Conservation (phyloP, 768 basidiomycete species). For the Steccherinum ochraceum region DNA sequence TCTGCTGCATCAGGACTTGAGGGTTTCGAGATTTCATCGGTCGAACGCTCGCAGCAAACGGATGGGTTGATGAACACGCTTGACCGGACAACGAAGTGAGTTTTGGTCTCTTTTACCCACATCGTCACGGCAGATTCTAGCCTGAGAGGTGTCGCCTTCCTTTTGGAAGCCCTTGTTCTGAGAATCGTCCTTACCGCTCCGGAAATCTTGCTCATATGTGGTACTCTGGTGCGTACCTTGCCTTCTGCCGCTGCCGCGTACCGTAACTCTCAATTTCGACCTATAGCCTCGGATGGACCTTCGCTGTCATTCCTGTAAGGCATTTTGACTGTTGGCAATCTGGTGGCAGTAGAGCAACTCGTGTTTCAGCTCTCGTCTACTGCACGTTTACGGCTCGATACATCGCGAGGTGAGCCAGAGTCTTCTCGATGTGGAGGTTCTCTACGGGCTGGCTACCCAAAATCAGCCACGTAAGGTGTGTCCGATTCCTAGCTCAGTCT, state of each 20-base stretch:
- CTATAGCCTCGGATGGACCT: conserved; percentile 97
- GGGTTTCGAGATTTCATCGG: too few relatives aligned
- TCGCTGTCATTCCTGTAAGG: conserved; percentile 91
- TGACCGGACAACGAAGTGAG: conserved; percentile 94
- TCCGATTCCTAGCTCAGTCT: background rate
- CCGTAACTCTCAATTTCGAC: conserved; percentile 43
- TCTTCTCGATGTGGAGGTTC: conserved; percentile 92
- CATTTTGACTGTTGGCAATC: conserved; percentile 95
- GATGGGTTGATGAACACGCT: conserved; percentile 95
- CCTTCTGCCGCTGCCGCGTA: background rate
- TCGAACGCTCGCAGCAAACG: conserved; percentile 90
- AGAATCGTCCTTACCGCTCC: conserved; percentile 93
- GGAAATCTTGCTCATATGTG: conserved; percentile 95
- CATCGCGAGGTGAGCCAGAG: conserved; percentile 97
- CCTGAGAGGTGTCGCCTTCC: conserved; percentile 88
- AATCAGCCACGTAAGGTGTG: conserved; percentile 63
- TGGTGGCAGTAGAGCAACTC: conserved; percentile 98
- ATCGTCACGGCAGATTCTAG: background rate
- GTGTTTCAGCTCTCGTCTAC: conserved; percentile 95
- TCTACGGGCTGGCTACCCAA: conserved; percentile 85
- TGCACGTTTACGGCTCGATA: conserved; percentile 96
- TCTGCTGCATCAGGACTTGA: conserved; percentile 82
- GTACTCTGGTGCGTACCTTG: conserved; percentile 68
- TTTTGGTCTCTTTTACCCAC: background rate
- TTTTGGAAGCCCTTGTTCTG: conserved; percentile 89